phyloP scores from a whole-genome alignment of 345 rosid species.

The Salix suchowensis region DNA sequence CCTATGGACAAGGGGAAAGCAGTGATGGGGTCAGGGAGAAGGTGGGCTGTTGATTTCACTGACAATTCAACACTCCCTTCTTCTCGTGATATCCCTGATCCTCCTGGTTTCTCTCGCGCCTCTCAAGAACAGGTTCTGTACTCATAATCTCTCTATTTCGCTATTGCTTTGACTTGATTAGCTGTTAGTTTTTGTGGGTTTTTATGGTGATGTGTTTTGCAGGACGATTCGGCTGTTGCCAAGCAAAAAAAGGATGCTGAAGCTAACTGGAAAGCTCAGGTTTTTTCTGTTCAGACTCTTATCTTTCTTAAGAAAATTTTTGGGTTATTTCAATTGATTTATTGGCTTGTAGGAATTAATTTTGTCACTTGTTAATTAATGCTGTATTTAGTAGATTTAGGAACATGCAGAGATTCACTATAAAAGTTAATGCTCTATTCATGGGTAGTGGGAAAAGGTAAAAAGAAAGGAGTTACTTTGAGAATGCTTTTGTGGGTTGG shows the following conservation, averaged over 20 bases:
- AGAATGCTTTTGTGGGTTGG: background rate
- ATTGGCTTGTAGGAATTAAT: background rate
- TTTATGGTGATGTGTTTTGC: background rate
- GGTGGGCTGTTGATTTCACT: constrained; percentile 97
- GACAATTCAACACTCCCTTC: constrained; percentile 74
- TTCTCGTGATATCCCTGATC: constrained; percentile 87
- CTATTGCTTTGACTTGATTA: background rate
- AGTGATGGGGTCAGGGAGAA: constrained; percentile 87
- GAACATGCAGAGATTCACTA: background rate
- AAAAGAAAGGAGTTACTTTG: background rate
- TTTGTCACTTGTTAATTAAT: background rate
- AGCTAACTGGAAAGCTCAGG: constrained; percentile 96
- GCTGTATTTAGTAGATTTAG: background rate
- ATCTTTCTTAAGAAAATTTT: background rate
- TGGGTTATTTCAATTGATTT: background rate
- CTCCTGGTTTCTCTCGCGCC: constrained; percentile 87
- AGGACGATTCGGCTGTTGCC: constrained; percentile 81
- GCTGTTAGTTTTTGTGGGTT: background rate
- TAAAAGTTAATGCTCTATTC: background rate
- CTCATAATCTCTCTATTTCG: background rate
- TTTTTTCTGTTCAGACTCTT: constrained; percentile 9
- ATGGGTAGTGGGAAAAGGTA: background rate
- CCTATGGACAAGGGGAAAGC: constrained; percentile 95
- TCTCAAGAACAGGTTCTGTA: constrained; percentile 71
- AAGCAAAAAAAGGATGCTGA: constrained; percentile 98